These are phyloP conservation scores for Camellia oleifera DNA, from an alignment of 179 eudicot species.

Conservation along the genomic window DNA sequence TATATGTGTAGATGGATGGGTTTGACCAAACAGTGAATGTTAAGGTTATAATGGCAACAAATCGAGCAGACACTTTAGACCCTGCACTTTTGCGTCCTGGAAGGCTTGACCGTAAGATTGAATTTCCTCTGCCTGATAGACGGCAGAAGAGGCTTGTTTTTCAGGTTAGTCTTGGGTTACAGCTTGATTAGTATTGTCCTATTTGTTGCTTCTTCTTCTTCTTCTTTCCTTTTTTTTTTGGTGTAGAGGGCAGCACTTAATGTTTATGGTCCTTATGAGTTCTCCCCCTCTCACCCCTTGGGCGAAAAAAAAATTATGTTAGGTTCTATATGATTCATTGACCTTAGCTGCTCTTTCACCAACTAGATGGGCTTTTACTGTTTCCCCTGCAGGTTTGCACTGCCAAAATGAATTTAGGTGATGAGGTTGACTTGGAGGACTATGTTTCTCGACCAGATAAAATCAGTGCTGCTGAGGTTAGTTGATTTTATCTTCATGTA, in stretches of 20 bases:
- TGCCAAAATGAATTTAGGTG: slow-evolving; percentile 87
- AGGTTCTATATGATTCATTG: too few relatives aligned
- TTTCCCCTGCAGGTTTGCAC: slow-evolving; percentile 67
- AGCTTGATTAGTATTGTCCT: neutral
- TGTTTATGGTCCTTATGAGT: neutral
- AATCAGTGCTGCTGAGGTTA: slow-evolving; percentile 93
- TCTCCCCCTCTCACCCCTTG: neutral
- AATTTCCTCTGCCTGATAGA: slow-evolving; percentile 89
- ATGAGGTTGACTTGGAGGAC: slow-evolving; percentile 95
- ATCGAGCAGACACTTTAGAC: slow-evolving; percentile 91
- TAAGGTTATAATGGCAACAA: slow-evolving; percentile 95
- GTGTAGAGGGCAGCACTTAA: neutral
- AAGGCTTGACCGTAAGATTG: slow-evolving; percentile 90
- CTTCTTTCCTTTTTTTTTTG: too few relatives aligned
- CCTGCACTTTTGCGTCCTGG: slow-evolving; percentile 94
- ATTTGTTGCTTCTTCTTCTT: neutral
- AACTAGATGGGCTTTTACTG: neutral
- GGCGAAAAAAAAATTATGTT: too few relatives aligned
- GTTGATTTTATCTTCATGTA: slow-evolving; percentile 18
- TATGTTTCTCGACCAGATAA: slow-evolving; percentile 94
- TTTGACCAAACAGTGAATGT: slow-evolving; percentile 94
- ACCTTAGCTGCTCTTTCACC: neutral
- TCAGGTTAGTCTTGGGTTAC: slow-evolving; percentile 43
- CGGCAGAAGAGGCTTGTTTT: slow-evolving; percentile 90
- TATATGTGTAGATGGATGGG: slow-evolving; percentile 72